Base-by-base conservation (phyloP, 2,329 filamentous ascomycete genomes). In the Colletotrichum phormii region DNA sequence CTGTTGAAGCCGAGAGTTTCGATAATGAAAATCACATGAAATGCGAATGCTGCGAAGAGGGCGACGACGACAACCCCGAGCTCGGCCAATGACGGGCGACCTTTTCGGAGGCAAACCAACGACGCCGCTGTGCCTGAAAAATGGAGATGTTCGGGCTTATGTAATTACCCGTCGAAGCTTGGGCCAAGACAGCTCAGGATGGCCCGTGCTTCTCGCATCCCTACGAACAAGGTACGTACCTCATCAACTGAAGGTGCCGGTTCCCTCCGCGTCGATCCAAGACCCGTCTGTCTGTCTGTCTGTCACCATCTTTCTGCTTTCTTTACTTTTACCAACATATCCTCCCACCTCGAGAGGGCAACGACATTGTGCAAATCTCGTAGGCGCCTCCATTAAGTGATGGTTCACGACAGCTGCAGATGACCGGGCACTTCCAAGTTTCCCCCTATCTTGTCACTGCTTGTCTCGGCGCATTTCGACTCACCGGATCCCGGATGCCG, bases 361-460 rank as follows among this genome's bases (percentile, higher is more conserved):
- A 33, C 46, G 26, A 29, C 26, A 29, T 29, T 29, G 26, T 15
- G 2, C 18, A 24, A 6, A 24, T 53, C 22, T 55, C 29, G 31
- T 42, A 24, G 54, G 70, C 60, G 60, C 70, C 51, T 70, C 66
- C 59, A 64, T 72, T 55, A 51, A 70, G 70, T 70, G 65, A 72
- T 70, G 66, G 54, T n/a, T 54, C 18, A 42, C 46, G 33, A 49
- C 31, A 46, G 66, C 31, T 51, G 66, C 66, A 64, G 59, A 67
- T 37, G 53, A 33, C 61, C 54, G 61, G 62, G 37, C 58, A 72
- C 59, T 31, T 55, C 13, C 37, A 42, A 42, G 15, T 42, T 42
- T 7, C 3, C 49, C 33, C 37, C 49, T 11, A 15, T 54, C 42
- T 57, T 70, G 42, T 22, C 42, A 49, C 42, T 49, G 42, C 42